A percentile compares a stretch with the other conserved stretches of the same genome.
Evolutionary conservation across 2,329 filamentous ascomycete species (phyloP).

Genomic region (Trichoderma koningiopsis): DNA sequence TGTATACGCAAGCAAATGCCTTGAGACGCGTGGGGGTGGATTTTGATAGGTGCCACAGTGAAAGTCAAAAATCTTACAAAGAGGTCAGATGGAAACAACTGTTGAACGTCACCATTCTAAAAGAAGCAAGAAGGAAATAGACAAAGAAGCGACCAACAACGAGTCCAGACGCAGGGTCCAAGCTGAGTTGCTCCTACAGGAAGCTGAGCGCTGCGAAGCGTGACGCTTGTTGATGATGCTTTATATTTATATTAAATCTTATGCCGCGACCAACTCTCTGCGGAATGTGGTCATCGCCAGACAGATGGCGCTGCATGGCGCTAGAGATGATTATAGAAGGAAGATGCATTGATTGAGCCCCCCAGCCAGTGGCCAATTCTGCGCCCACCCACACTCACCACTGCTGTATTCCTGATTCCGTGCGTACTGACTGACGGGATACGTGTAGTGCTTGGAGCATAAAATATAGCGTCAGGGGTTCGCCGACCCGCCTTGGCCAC

Average conservation of each 20-base stretch:
- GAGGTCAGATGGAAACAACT: not conserved
- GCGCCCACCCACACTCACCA: slow-evolving; percentile 9
- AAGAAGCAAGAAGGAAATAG: not conserved
- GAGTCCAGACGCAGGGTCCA: not conserved
- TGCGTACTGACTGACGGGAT: not conserved
- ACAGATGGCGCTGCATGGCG: not conserved
- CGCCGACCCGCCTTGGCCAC: slow-evolving; percentile 3
- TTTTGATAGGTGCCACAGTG: not conserved
- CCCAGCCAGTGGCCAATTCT: not conserved
- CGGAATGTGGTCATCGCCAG: not conserved
- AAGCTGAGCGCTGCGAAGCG: not conserved
- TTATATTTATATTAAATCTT: not conserved
- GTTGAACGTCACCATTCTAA: slow-evolving; percentile 1
- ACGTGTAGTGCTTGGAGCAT: not conserved
- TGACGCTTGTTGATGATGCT: not conserved
- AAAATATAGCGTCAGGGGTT: slow-evolving; percentile 10
- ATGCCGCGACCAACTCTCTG: not conserved
- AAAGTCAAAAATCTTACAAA: not conserved
- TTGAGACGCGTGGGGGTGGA: not conserved
- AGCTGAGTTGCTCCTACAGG: not conserved
- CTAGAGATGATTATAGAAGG: not conserved
- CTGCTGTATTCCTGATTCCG: not conserved
- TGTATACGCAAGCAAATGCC: not conserved
- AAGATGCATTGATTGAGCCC: slow-evolving; percentile 9
- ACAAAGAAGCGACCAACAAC: not conserved